A percentile compares a stretch with the other conserved stretches of the same genome.
Evolutionary conservation across 208 protist genomes (phyloP).

Genomic region (Leishmania braziliensis): DNA sequence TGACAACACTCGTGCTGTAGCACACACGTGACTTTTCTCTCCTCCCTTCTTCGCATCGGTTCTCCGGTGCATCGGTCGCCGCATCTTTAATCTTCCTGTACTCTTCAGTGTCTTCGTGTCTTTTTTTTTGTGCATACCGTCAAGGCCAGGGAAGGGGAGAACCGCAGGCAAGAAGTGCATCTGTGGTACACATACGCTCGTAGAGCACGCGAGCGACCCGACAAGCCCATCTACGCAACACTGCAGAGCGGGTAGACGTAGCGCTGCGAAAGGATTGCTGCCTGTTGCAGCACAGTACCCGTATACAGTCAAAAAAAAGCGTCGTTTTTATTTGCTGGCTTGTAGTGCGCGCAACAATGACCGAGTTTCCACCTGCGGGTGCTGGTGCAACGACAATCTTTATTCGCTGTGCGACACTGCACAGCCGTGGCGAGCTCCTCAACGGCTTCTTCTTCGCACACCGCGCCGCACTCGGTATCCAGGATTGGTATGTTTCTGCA

Average conservation of each 20-base stretch:
- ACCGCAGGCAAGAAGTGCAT: not conserved
- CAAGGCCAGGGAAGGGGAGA: not conserved
- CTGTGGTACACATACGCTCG: not conserved
- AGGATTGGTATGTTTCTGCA: conserved; percentile 38
- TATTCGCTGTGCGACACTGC: conserved; percentile 59
- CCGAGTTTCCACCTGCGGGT: not conserved
- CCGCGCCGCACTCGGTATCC: conserved; percentile 41
- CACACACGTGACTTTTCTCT: not conserved
- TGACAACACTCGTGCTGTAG: not conserved
- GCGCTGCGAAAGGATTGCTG: not conserved
- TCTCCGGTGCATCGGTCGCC: not conserved
- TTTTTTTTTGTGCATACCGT: not conserved
- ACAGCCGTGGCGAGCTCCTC: conserved; percentile 69
- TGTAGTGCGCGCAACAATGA: conserved; percentile 5
- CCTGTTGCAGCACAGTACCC: not conserved
- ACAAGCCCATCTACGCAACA: not conserved
- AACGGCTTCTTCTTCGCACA: conserved; percentile 73
- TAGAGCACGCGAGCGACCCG: not conserved
- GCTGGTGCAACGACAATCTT: conserved; percentile 48
- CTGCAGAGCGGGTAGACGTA: not conserved
- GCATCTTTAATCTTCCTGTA: not conserved
- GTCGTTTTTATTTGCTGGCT: not conserved
- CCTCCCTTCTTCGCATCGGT: not conserved
- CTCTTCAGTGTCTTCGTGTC: not conserved
- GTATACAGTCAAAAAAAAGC: not conserved